Evolutionary conservation across 768 basidiomycete species (phyloP).

Genomic region (Lactarius psammicola): DNA sequence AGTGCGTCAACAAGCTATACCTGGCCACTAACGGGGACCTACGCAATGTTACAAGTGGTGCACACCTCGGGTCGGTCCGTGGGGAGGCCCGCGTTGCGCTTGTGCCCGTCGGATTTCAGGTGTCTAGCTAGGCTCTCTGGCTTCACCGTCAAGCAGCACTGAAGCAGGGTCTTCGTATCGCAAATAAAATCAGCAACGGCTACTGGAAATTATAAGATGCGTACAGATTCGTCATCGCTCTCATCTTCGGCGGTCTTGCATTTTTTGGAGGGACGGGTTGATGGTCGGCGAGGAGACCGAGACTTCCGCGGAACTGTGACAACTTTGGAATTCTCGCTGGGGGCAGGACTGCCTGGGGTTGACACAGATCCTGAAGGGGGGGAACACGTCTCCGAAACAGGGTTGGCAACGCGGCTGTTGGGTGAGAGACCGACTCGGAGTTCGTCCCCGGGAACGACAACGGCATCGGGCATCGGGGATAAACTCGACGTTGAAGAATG

Average conservation of each 20-base stretch:
- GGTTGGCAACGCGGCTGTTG: not conserved
- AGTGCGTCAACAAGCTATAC: not conserved
- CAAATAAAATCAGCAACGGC: not conserved
- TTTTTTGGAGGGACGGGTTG: conserved; percentile 6
- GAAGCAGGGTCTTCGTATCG: conserved; percentile 12
- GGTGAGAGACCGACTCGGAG: not conserved
- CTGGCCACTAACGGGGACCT: not conserved
- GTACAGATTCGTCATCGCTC: conserved; percentile 11
- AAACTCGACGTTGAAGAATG: not conserved
- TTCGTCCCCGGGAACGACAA: not conserved
- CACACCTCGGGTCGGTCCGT: conserved; percentile 21
- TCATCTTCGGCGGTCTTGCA: conserved; percentile 4
- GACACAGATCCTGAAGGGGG: not conserved
- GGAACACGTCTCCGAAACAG: not conserved
- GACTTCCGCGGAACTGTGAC: not conserved
- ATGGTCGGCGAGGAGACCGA: conserved; percentile 1
- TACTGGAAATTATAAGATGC: conserved; percentile 1
- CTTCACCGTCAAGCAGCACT: conserved; percentile 23
- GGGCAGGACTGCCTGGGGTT: not conserved
- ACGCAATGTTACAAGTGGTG: conserved; percentile 24
- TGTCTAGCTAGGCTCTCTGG: conserved; percentile 24
- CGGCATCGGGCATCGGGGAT: not conserved
- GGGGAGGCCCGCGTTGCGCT: conserved; percentile 23
- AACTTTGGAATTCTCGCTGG: not conserved
- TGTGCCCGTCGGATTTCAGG: conserved; percentile 23